A percentile compares a stretch with the other conserved stretches of the same genome.
These are phyloP conservation scores for Plasmodium vinckei DNA, from an alignment of 169 alveolate species.

Conservation along the genomic window DNA sequence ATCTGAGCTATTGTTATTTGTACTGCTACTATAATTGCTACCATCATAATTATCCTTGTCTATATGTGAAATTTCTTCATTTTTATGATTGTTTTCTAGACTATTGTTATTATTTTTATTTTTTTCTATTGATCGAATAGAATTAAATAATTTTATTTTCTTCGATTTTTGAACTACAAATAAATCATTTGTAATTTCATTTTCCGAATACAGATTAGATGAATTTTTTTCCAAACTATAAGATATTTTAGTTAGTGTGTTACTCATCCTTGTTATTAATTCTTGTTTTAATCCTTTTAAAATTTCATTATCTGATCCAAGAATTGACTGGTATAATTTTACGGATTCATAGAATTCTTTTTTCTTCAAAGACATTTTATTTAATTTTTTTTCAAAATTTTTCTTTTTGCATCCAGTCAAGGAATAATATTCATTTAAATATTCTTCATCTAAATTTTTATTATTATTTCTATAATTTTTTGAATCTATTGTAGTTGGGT, in stretches of 20 bases:
- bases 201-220: constrained; percentile 11
- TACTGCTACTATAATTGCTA: neutral
- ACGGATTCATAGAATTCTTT: constrained; percentile 79
- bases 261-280: constrained; percentile 66
- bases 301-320: constrained; percentile 73
- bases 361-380: constrained; percentile 33
- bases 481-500: constrained; percentile 57
- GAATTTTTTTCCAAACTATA: constrained; percentile 11
- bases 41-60: neutral
- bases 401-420: constrained; percentile 51
- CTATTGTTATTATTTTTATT: neutral
- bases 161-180: neutral
- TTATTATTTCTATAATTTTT: constrained; percentile 25
- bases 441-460: constrained; percentile 31
- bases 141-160: constrained; percentile 20
- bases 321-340: constrained; percentile 79
- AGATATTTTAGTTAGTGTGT: constrained; percentile 40
- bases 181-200: neutral
- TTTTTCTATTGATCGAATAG: constrained; percentile 6
- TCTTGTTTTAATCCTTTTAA: constrained; percentile 64
- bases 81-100: neutral
- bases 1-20: neutral
- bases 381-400: constrained; percentile 28
- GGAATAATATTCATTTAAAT: constrained; percentile 41
- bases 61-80: neutral